Base-by-base conservation (phyloP, 148 eudicot genomes). In the Vaccinium vitisidaea region DNA sequence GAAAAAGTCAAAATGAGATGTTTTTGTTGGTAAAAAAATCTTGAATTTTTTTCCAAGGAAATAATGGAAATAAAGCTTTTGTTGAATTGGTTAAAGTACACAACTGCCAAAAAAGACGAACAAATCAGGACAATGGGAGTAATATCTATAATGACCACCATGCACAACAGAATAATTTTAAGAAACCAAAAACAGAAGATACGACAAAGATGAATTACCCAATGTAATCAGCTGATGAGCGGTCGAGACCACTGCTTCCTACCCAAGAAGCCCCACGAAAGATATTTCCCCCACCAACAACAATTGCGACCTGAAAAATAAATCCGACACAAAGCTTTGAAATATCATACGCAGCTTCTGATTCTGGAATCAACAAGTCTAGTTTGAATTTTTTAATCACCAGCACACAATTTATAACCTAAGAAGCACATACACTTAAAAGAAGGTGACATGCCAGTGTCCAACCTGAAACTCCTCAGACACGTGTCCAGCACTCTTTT, bases 211-310 rank as follows among this genome's bases (percentile, higher is more conserved):
- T 55, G n/a, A 36, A 58, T 69, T 88, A 97, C 99, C 99, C 98
- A 18, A 97, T 97, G 85, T 95, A 94, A 87, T 97, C 99, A 79
- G 98, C 98, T 73, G 99, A 97, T 76, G 98, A 94, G 65, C 98
- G 95, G 79, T 95, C 98, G 84, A 95, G 94, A 78, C 98, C 96
- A 84, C 98, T 94, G 82, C 98, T 80, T 74, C 98, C 95, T 48
- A 98, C 93, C 98, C 98, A 93, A 83, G 98, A 87, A 67, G 98
- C 87, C 78, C 98, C 98, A 73, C 96, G 98, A 79, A 95, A 95
- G 74, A 95, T 94, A 85, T 95, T 95, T 77, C 98, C 98, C 63
- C 98, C 98, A 79, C 98, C 98, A 87, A 94, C 98, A 88, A 95
- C 96, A 79, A 95, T 91, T 67, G 96, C 98, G 84, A 95, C 98